Evolutionary conservation across 768 basidiomycete species (phyloP), one percentile per base, ranked within the genome.

Genomic region (Cystofilobasidium macerans): DNA sequence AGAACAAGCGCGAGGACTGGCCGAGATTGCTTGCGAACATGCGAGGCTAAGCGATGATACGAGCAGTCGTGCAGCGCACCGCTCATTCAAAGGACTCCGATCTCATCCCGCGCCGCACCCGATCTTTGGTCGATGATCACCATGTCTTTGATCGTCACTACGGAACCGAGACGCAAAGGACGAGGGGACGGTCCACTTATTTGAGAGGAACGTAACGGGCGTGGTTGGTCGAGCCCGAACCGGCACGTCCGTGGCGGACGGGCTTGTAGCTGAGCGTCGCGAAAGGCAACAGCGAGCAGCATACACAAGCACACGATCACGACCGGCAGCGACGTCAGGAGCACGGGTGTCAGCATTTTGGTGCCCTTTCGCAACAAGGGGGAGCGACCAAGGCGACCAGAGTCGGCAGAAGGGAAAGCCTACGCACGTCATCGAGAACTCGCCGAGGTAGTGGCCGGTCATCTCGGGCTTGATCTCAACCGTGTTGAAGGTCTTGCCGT

Each of bases 401-500:
- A 33, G 24, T 16, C 20, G 32, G 22, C 4, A 11, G 35, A 24
- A 22, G 45, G 36, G 33, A 30, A 18, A 28, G 8, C 4, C 20
- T 2, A 64, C 62, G 87, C 95, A 98, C 69, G 94, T 91, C 81
- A 88, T 89, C 62, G 76, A 78, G 76, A 78, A 78, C 81, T 99
- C 95, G 70, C 83, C 95, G 76, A 98, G 91, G 81, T 99, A 98
- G 85, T 94, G 93, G 67, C 95, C 95, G 70, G 88, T 89, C 95
- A 99, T 99, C 79, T 99, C 95, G 71, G 95, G 93, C 82, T 94
- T 98, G 82, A 98, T 93, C 80, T 98, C 94, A 70, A 97, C 91
- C 48, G 90, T 86, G 70, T 72, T 74, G 75, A 73, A 75, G 40
- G 62, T 64, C 69, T 70, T 70, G 56, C 69, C 69, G 69, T 68